These are phyloP conservation scores for Agaricus bisporus DNA, from an alignment of 768 basidiomycete species.

Conservation along the genomic window DNA sequence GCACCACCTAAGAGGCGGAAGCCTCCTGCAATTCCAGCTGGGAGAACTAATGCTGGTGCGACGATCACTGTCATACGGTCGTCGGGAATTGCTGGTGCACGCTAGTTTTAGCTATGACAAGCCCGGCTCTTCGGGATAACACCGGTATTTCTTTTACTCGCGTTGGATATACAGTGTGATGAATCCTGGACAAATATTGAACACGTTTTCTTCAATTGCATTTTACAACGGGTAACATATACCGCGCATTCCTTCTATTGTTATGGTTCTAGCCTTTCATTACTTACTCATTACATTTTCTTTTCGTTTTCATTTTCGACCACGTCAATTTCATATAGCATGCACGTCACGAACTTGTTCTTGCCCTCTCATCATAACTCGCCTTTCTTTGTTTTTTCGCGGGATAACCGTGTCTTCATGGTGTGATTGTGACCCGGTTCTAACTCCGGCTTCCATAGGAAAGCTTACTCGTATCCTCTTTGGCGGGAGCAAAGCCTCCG, in stretches of 20 bases:
- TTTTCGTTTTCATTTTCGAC: background rate
- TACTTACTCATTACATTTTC: background rate
- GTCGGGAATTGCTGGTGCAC: conserved; percentile 21
- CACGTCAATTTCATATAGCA: background rate
- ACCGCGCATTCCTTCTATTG: background rate
- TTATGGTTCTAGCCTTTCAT: background rate
- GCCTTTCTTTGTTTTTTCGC: too few relatives aligned
- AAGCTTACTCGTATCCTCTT: too few relatives aligned
- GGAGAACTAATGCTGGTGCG: conserved; percentile 41
- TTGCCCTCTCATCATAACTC: too few relatives aligned
- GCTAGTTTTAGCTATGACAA: background rate
- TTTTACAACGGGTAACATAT: background rate
- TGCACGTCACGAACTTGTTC: background rate
- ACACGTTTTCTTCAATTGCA: background rate
- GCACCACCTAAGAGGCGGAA: conserved; percentile 63
- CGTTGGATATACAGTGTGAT: background rate
- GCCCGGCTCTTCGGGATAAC: conserved; percentile 25
- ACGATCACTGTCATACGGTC: conserved; percentile 57
- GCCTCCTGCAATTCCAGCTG: conserved; percentile 62
- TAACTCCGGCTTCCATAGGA: too few relatives aligned
- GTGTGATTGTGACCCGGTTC: too few relatives aligned
- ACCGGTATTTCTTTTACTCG: conserved; percentile 3
- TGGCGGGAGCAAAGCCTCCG: too few relatives aligned
- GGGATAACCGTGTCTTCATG: too few relatives aligned
- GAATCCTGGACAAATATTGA: background rate